Percentiles rank a stretch among this genome's conserved stretches.
phyloP scores from a whole-genome alignment of 345 rosid species.

The Hibiscus tridactylites region DNA sequence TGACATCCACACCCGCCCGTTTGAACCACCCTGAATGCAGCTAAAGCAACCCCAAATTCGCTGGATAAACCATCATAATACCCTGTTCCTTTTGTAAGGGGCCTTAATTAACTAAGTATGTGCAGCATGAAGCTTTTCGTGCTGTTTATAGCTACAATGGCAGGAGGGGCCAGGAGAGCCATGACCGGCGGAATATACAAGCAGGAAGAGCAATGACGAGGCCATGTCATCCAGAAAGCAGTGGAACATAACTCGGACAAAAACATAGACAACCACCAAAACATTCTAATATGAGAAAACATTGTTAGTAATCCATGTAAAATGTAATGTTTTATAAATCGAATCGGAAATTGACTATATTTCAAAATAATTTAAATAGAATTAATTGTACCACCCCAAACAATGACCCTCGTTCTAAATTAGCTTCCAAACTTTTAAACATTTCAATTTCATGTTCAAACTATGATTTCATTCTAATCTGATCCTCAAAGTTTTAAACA shows the following conservation, averaged over 20 bases:
- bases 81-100: neutral
- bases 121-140: constrained; percentile 18
- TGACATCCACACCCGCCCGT: too few species aligned
- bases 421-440: too few species aligned
- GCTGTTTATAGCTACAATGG: constrained; percentile 16
- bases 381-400: too few species aligned
- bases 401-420: too few species aligned
- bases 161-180: constrained; percentile 16
- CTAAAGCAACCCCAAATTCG: neutral
- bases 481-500: too few species aligned
- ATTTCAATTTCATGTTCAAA: too few species aligned
- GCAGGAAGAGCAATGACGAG: constrained; percentile 3
- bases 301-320: too few species aligned
- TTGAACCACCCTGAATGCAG: neutral
- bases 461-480: too few species aligned
- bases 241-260: constrained; percentile 7
- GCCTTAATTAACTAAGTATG: neutral
- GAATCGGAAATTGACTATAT: too few species aligned
- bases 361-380: too few species aligned
- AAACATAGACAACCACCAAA: constrained; percentile 33
- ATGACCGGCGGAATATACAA: constrained; percentile 15
- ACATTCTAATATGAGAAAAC: constrained; percentile 14
- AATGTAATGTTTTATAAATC: too few species aligned
- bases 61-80: neutral
- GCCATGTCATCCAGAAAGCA: neutral